Evolutionary conservation across 805 yeast species (phyloP).

Genomic region (Saccharomycopsis vini): DNA sequence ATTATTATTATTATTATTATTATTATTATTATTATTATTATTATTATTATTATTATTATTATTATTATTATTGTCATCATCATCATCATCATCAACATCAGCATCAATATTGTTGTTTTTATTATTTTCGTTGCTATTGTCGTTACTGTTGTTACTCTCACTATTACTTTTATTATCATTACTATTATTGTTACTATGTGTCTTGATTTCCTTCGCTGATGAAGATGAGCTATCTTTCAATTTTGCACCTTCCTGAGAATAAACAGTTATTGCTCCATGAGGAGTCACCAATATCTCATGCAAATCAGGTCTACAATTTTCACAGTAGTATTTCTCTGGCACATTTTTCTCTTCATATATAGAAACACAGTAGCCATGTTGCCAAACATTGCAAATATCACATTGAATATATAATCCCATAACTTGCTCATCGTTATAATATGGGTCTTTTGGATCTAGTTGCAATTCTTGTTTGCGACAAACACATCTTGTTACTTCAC

Average conservation of each 20-base stretch:
- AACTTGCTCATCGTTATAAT: conserved; percentile 32
- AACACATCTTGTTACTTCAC: conserved; percentile 35
- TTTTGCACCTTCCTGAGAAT: conserved; percentile 34
- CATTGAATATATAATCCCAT: conserved; percentile 71
- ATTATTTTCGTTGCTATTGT: not conserved
- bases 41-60: not conserved
- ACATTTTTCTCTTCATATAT: conserved; percentile 62
- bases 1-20: too few relatives aligned
- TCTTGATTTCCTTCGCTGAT: conserved; percentile 33
- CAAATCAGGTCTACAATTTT: conserved; percentile 75
- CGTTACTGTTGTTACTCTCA: not conserved
- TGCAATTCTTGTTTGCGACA: conserved; percentile 29
- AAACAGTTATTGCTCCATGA: too few relatives aligned
- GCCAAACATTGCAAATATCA: conserved; percentile 94
- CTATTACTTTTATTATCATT: not conserved
- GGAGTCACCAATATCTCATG: too few relatives aligned
- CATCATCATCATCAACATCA: not conserved
- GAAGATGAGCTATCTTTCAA: conserved; percentile 41
- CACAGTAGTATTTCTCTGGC: conserved; percentile 96
- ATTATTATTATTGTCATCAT: not conserved
- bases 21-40: not conserved
- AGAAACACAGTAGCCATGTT: conserved; percentile 94
- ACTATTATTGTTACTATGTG: not conserved
- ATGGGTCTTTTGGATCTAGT: conserved; percentile 35
- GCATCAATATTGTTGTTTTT: not conserved